Percentiles rank a stretch among this genome's conserved stretches.
These are phyloP conservation scores for Pseudogymnoascus sp. DNA, from an alignment of 2,329 filamentous ascomycete genomes.

Conservation along the genomic window DNA sequence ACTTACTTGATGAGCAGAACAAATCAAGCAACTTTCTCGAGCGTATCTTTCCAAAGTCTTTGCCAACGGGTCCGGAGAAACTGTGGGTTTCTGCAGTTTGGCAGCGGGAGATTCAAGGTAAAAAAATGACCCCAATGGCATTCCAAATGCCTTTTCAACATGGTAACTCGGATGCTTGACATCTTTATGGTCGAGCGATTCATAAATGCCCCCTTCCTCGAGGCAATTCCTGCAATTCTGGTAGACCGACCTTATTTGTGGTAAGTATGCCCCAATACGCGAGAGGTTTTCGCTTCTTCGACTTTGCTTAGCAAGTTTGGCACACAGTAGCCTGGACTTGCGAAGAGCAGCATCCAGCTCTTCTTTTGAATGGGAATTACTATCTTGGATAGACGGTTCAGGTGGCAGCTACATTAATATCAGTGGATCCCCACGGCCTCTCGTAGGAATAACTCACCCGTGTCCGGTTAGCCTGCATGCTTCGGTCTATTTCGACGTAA, in stretches of 20 bases:
- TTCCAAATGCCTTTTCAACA: not conserved
- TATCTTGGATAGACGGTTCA: not conserved
- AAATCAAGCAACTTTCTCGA: not conserved
- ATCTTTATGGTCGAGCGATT: not conserved
- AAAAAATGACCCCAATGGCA: not conserved
- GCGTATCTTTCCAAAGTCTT: not conserved
- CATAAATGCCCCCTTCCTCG: not conserved
- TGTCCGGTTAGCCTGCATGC: not conserved
- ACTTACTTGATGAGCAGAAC: slow-evolving; percentile 2
- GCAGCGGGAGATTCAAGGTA: not conserved
- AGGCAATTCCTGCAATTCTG: not conserved
- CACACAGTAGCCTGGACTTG: not conserved
- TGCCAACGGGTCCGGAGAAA: not conserved
- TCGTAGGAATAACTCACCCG: not conserved
- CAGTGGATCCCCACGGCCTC: not conserved
- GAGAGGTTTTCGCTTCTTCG: not conserved
- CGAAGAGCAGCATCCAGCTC: not conserved
- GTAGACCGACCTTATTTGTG: not conserved
- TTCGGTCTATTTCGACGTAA: not conserved
- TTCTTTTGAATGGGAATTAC: not conserved
- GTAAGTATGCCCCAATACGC: not conserved
- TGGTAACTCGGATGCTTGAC: not conserved
- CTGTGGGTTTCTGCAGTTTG: not conserved
- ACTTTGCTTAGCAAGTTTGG: not conserved
- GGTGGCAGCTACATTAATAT: not conserved